These are phyloP conservation scores for Aspergillus piperis DNA, from an alignment of 2,329 filamentous ascomycete genomes.

Conservation along the genomic window DNA sequence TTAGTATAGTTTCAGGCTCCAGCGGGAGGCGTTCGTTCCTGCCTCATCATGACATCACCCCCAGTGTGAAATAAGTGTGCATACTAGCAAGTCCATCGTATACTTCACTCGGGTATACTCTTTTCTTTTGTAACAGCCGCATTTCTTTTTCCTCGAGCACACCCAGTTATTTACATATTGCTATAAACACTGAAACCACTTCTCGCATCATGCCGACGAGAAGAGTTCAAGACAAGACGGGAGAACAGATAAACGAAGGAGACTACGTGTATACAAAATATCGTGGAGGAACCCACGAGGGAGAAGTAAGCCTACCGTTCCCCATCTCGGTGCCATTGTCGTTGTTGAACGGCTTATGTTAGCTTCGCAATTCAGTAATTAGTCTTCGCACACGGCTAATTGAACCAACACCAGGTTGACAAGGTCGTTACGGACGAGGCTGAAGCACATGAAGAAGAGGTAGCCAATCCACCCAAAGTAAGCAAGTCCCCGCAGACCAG, in stretches of 20 bases:
- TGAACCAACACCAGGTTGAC: constrained; percentile 19
- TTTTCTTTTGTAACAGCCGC: no score
- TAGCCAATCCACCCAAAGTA: constrained; percentile 29
- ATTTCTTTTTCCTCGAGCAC: no score
- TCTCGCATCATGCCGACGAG: constrained; percentile 21
- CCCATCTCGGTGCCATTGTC: neutral
- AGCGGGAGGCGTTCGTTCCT: no score
- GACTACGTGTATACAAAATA: constrained; percentile 27
- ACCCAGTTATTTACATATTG: no score
- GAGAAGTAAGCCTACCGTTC: constrained; percentile 20
- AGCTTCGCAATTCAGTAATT: no score
- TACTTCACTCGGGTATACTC: no score
- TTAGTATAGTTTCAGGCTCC: no score
- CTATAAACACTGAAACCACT: no score
- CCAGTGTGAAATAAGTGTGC: no score
- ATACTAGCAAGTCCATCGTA: no score
- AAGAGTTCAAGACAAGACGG: constrained; percentile 24
- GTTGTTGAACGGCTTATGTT: no score
- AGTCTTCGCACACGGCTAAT: neutral
- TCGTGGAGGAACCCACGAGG: constrained; percentile 26
- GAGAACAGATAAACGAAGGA: constrained; percentile 24
- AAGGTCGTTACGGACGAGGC: constrained; percentile 27
- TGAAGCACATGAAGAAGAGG: constrained; percentile 24
- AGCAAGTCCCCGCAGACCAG: constrained; percentile 3
- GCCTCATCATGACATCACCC: no score